Conservation (phyloP, 305 asterid genomes). For the Solanum hybrid region DNA sequence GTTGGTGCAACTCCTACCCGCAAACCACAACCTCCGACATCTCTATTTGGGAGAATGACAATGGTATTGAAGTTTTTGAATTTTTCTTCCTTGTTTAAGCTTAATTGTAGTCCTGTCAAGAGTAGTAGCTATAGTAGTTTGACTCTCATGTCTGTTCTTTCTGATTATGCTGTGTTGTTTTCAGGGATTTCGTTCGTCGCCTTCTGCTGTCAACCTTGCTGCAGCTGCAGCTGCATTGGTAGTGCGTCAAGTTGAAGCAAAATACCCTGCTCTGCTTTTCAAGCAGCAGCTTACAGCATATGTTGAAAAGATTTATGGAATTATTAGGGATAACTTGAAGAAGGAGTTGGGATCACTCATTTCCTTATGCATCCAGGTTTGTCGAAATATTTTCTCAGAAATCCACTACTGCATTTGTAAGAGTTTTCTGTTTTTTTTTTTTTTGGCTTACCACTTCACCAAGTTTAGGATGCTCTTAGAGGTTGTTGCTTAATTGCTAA, state of each 20-base stretch:
- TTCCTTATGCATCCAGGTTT: conserved; percentile 84
- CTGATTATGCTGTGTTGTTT: conserved; percentile 6
- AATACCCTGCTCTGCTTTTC: conserved; percentile 94
- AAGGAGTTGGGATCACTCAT: conserved; percentile 69
- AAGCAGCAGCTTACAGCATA: conserved; percentile 99
- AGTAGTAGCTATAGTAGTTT: background rate
- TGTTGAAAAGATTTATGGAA: conserved; percentile 95
- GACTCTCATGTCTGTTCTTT: background rate
- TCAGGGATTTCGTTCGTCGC: conserved; percentile 96
- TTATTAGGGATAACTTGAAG: conserved; percentile 87
- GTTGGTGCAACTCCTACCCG: conserved; percentile 63
- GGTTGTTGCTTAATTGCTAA: background rate
- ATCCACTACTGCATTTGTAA: background rate
- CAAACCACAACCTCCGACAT: conserved; percentile 70
- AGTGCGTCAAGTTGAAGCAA: conserved; percentile 94
- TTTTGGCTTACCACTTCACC: background rate
- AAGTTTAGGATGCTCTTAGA: background rate
- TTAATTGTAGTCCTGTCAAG: conserved; percentile 1
- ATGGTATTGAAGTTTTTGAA: conserved; percentile 46
- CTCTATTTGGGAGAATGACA: conserved; percentile 95
- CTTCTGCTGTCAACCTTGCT: conserved; percentile 59
- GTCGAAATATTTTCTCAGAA: conserved; percentile 5
- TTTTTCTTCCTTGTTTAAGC: conserved; percentile 7
- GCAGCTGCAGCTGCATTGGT: conserved; percentile 79
- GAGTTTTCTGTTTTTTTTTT: background rate